Evolutionary conservation across 805 yeast species (phyloP).

Genomic region (Clavispora phyllophila): DNA sequence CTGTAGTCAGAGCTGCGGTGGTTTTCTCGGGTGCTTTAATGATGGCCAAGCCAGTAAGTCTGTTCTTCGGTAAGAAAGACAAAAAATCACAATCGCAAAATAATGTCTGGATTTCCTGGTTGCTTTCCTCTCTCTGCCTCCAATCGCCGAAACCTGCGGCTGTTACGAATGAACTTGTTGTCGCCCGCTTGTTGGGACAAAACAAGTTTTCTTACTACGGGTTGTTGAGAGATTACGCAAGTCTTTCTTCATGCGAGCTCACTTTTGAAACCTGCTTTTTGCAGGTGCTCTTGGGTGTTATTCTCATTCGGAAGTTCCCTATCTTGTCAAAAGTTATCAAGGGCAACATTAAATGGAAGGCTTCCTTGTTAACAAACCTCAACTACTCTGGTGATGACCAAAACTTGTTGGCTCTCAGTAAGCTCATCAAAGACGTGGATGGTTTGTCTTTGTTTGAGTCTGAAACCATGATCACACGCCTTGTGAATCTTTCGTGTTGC

Average conservation of each 20-base stretch:
- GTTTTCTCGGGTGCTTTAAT: conserved; percentile 8
- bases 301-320: conserved; percentile 21
- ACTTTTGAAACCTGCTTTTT: conserved; percentile 33
- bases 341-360: conserved; percentile 22
- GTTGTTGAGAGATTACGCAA: conserved; percentile 23
- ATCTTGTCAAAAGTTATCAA: conserved; percentile 15
- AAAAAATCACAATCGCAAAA: not conserved
- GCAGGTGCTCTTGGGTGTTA: conserved; percentile 23
- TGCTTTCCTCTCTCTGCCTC: conserved; percentile 21
- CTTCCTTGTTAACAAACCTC: conserved; percentile 23
- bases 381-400: conserved; percentile 24
- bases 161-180: conserved; percentile 12
- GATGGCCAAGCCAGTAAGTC: conserved; percentile 7
- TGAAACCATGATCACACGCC: conserved; percentile 20
- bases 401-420: conserved; percentile 18
- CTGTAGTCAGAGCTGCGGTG: conserved; percentile 7
- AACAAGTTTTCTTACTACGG: conserved; percentile 8
- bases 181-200: conserved; percentile 15
- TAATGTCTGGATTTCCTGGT: conserved; percentile 15
- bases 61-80: not conserved
- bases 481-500: conserved; percentile 21
- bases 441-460: conserved; percentile 28
- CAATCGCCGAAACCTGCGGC: conserved; percentile 18
- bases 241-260: conserved; percentile 24
- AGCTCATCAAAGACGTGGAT: conserved; percentile 26